Percentiles rank a stretch among this genome's conserved stretches.
These are phyloP conservation scores for Pyracantha coccinea DNA, from an alignment of 331 rosid genomes.

Conservation along the genomic window DNA sequence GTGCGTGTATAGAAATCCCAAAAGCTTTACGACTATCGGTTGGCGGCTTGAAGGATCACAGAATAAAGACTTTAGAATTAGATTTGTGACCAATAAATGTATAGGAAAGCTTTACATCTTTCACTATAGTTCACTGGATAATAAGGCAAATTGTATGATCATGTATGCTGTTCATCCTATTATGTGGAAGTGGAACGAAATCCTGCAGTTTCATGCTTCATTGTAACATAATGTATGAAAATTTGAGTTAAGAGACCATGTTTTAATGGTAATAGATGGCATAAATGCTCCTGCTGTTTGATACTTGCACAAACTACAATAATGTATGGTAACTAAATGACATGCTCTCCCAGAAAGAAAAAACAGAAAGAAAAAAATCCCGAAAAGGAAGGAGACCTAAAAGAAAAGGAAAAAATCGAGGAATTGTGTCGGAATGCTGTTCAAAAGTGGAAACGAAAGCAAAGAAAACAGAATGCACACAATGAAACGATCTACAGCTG, in stretches of 20 bases:
- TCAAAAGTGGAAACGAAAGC: neutral
- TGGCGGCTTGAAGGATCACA: neutral
- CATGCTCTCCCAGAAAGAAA: neutral
- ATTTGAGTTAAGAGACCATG: no score
- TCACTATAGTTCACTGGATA: neutral
- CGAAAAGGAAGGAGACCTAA: neutral
- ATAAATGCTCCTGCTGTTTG: neutral
- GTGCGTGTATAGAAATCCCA: neutral
- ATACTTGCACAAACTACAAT: neutral
- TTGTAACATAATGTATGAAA: no score
- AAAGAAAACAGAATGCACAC: neutral
- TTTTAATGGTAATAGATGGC: no score
- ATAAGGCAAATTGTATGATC: neutral
- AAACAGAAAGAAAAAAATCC: neutral
- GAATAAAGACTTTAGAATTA: neutral
- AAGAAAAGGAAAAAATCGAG: neutral
- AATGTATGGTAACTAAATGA: neutral
- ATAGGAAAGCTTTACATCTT: neutral
- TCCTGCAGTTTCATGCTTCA: neutral
- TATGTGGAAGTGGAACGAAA: neutral
- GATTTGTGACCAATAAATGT: neutral
- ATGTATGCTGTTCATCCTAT: neutral
- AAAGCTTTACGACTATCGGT: neutral
- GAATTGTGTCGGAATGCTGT: neutral
- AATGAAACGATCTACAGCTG: slow-evolving; percentile 20